Evolutionary conservation across 129 eudicot genomes (phyloP).

Genomic region (Artemisia tridentata): DNA sequence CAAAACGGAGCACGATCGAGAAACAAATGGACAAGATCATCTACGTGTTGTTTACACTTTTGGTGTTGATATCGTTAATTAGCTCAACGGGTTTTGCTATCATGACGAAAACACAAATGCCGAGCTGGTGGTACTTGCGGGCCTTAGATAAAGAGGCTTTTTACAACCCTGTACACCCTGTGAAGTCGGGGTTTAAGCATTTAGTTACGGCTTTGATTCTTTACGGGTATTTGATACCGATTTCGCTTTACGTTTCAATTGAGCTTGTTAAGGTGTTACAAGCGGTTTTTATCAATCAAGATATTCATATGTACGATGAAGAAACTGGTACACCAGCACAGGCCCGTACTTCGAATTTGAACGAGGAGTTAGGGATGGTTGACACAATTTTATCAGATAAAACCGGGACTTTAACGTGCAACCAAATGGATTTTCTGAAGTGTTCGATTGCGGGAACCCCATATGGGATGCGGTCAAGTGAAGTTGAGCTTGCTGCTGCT

Average conservation of each 20-base stretch:
- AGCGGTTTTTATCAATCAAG: slow-evolving; percentile 85
- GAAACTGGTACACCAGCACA: too few relatives aligned
- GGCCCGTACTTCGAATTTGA: too few relatives aligned
- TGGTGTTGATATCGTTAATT: slow-evolving; percentile 74
- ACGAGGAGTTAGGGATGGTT: slow-evolving; percentile 88
- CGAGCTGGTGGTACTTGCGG: slow-evolving; percentile 85
- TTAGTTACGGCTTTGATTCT: slow-evolving; percentile 85
- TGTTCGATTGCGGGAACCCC: slow-evolving; percentile 89
- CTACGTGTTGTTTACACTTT: slow-evolving; percentile 76
- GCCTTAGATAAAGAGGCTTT: slow-evolving; percentile 42
- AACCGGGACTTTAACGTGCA: slow-evolving; percentile 96
- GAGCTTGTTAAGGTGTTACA: slow-evolving; percentile 96
- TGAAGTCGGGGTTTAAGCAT: slow-evolving; percentile 70
- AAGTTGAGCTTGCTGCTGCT: slow-evolving; percentile 92
- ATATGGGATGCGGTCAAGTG: slow-evolving; percentile 76
- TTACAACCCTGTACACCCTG: slow-evolving; percentile 51
- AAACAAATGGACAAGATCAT: slow-evolving; percentile 96
- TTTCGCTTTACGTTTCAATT: slow-evolving; percentile 90
- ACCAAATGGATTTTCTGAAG: slow-evolving; percentile 94
- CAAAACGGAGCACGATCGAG: slow-evolving; percentile 89
- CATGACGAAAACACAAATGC: slow-evolving; percentile 65
- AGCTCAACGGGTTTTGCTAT: slow-evolving; percentile 77
- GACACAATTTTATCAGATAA: slow-evolving; percentile 96
- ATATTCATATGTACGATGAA: too few relatives aligned
- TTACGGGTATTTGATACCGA: slow-evolving; percentile 91